These are phyloP conservation scores for Panaeolus papilionaceus DNA, from an alignment of 768 basidiomycete genomes.

Conservation along the genomic window DNA sequence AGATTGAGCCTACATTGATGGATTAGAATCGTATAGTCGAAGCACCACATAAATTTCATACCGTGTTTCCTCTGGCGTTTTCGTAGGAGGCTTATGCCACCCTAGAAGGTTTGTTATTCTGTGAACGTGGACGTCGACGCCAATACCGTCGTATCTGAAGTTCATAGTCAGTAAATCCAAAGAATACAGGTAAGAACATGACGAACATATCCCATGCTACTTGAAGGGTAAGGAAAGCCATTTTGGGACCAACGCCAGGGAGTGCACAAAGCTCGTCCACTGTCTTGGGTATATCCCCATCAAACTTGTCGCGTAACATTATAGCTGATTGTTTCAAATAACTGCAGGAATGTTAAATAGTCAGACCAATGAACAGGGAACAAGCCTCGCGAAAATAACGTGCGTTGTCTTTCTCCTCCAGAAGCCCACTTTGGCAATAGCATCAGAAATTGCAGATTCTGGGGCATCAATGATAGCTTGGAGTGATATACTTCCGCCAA, in stretches of 20 bases:
- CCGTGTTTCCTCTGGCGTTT: slow-evolving; percentile 89
- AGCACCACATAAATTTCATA: slow-evolving; percentile 30
- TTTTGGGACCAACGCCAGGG: slow-evolving; percentile 94
- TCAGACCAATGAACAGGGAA: not conserved
- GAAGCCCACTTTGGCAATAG: slow-evolving; percentile 91
- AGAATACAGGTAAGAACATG: not conserved
- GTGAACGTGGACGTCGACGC: slow-evolving; percentile 96
- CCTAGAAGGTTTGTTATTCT: slow-evolving; percentile 92
- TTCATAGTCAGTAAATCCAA: not conserved
- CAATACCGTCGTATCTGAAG: slow-evolving; percentile 85
- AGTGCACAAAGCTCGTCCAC: slow-evolving; percentile 88
- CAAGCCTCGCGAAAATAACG: slow-evolving; percentile 30
- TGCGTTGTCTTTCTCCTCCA: slow-evolving; percentile 89
- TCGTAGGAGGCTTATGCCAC: slow-evolving; percentile 90
- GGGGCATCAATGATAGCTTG: slow-evolving; percentile 72
- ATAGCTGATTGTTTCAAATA: slow-evolving; percentile 79
- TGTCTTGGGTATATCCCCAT: slow-evolving; percentile 87
- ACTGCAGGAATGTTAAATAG: slow-evolving; percentile 39
- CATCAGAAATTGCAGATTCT: slow-evolving; percentile 65
- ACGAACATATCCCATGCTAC: slow-evolving; percentile 84
- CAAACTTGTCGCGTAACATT: slow-evolving; percentile 71
- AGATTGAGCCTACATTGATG: slow-evolving; percentile 62
- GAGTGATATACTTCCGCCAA: slow-evolving; percentile 84
- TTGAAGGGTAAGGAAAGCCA: slow-evolving; percentile 89
- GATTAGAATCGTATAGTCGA: not conserved